Evolutionary conservation across 2,329 filamentous ascomycete species (phyloP), one percentile per base, ranked within the genome.

Genomic region (Pezicula neosporulosa): DNA sequence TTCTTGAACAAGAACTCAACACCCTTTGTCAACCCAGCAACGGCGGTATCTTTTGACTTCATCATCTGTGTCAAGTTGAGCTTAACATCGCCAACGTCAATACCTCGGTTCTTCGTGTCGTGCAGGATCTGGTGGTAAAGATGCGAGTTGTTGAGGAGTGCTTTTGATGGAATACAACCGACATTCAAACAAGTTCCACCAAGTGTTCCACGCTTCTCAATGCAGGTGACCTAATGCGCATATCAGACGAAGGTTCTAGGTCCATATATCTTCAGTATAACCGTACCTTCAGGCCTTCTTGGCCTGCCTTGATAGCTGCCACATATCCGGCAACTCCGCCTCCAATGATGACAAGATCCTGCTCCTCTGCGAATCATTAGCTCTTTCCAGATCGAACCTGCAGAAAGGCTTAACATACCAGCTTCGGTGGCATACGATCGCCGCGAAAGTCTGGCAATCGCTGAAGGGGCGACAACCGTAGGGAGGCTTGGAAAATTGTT

Each of bases 1-100:
- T 99, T 97, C 86, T 97, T 97, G 76, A 99, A 87, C 58, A 99
- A 80, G 71, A 93, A 99, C 74, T 99, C 94, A 60, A 99, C 89
- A 71, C 94, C 94, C 80, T 97, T 97, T 60, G 94, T 99, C 61
- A 99, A 77, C 46, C 91, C 85, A 38, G 77, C 73, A 57, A 99
- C 94, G 48, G 94, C 95, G 35, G 85, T 87, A 48, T 99, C 93
- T 78, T 99, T 99, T 54, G 94, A 92, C 78, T 97, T 96, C 92
- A 99, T 97, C 84, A 99, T 91, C 72, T 94, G 86, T 66, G 78
- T 74, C 43, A 99, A 82, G 80, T 99, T 97, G 69, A 99, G 86
- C 75, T 96, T 95, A 68, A 99, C 93, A 76, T 96, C 90, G 68
- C 89, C 87, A 63, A 99, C 94, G 69, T 97, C 93, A 71, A 99